Base-by-base conservation (phyloP, 805 yeast genomes). In the Candida sakaeoensis region DNA sequence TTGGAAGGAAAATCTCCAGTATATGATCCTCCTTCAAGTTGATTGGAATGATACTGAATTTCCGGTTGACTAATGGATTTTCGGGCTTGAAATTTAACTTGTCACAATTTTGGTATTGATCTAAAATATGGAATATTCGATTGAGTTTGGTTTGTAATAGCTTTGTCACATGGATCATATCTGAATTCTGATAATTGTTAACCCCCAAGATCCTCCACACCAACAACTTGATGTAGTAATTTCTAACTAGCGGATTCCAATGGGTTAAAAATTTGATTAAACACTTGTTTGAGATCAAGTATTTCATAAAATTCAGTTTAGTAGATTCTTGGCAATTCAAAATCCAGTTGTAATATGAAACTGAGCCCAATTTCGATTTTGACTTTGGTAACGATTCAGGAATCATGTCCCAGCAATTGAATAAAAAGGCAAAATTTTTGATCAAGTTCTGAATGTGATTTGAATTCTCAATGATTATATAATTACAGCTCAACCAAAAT, bases 191-290 rank as follows among this genome's bases (percentile, higher is more conserved):
- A 46, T 50, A 58, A 48, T 65, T 66, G 46, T 67, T 65, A 31
- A 64, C 40, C 44, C 81, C 65, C 54, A 63, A 57, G 32, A 82
- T 58, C 46, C 86, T 74, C 84, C 91, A 87, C 35, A 85, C 70
- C 13, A 87, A 43, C 16, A 87, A 65, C 29, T 89, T 66, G 35
- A 75, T 67, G 55, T 80, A 87, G 51, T 80, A 84, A 3, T 83
- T 73, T 26, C 95, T 66, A 17, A 85, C 80, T 13, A 86, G 58
- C 3, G 95, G 89, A 51, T 80, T 75, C 87, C 95, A 88, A 58
- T 88, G 95, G 27, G 80, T 74, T 51, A 87, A 79, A 44, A 74
- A 75, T 35, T 68, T 63, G 24, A 59, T 59, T 82, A 90, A 85
- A 24, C 65, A 61, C 1, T 53, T 48, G 3, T 63, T 54, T 3